Percentiles rank a stretch among this genome's conserved stretches.
These are phyloP conservation scores for Microsporum canis DNA, from an alignment of 2,329 filamentous ascomycete species.

Conservation along the genomic window DNA sequence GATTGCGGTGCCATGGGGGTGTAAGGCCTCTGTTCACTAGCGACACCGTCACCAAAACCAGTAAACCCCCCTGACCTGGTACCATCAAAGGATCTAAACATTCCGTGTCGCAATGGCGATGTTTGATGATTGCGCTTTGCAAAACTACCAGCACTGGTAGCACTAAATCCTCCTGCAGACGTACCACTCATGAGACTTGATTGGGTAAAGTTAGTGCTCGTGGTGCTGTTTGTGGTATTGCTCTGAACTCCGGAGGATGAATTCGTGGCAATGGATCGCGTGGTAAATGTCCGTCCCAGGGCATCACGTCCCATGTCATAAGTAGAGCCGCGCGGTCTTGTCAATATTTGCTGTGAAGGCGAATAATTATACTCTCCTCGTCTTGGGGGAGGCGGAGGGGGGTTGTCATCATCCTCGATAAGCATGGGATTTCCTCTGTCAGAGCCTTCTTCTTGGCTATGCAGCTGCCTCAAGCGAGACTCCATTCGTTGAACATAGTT, in stretches of 20 bases:
- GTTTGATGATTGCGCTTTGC: conserved; percentile 48
- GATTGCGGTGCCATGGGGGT: conserved; percentile 46
- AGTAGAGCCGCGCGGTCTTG: conserved; percentile 41
- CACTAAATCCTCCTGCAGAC: conserved; percentile 83
- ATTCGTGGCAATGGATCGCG: conserved; percentile 73
- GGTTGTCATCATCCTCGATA: conserved; percentile 38
- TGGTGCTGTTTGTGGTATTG: conserved; percentile 51
- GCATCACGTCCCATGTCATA: conserved; percentile 59
- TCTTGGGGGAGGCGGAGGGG: conserved; percentile 53
- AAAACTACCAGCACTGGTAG: conserved; percentile 88
- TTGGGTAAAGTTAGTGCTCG: conserved; percentile 65
- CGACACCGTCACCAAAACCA: conserved; percentile 25
- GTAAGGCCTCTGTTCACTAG: conserved; percentile 27
- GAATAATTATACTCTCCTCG: conserved; percentile 24
- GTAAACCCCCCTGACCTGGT: conserved; percentile 38
- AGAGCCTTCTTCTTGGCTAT: conserved; percentile 38
- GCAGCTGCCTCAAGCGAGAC: conserved; percentile 60
- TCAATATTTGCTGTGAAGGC: conserved; percentile 28
- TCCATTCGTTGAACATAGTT: conserved; percentile 93
- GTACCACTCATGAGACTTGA: conserved; percentile 87
- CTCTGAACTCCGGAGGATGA: conserved; percentile 63
- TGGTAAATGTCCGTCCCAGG: conserved; percentile 71
- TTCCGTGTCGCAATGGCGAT: background rate
- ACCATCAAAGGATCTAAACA: background rate
- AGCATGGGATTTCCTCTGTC: conserved; percentile 39